Percentiles rank a stretch among this genome's conserved stretches.
These are phyloP conservation scores for Hemisphaericaspora subhashii DNA, from an alignment of 1,139 yeast species.

Conservation along the genomic window DNA sequence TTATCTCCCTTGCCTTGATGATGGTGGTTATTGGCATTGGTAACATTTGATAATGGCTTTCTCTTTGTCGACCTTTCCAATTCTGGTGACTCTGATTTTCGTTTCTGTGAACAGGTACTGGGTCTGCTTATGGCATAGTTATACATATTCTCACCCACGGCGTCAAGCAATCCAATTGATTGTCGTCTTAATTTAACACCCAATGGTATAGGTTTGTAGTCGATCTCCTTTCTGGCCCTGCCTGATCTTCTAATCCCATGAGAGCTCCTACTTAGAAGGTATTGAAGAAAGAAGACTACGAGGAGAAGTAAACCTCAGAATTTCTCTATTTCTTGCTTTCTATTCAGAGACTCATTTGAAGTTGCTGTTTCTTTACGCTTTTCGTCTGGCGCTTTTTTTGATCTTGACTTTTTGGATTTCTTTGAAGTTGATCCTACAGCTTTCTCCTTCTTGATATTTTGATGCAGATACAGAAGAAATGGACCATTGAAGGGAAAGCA, in stretches of 20 bases:
- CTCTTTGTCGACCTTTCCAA: slow-evolving; percentile 11
- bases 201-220: slow-evolving; percentile 69
- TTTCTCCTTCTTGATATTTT: too few species aligned
- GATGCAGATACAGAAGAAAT: too few species aligned
- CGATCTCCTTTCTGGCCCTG: slow-evolving; percentile 41
- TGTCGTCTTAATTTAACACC: slow-evolving; percentile 72
- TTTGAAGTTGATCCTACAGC: too few species aligned
- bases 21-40: slow-evolving; percentile 15
- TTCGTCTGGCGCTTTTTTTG: too few species aligned
- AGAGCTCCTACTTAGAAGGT: background rate
- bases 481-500: too few species aligned
- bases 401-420: too few species aligned
- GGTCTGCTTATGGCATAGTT: slow-evolving; percentile 42
- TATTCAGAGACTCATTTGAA: too few species aligned
- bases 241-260: slow-evolving; percentile 9
- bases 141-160: slow-evolving; percentile 36
- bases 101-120: slow-evolving; percentile 3
- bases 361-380: too few species aligned
- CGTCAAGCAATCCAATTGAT: slow-evolving; percentile 59
- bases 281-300: too few species aligned
- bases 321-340: too few species aligned
- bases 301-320: too few species aligned
- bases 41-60: slow-evolving; percentile 23
- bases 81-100: slow-evolving; percentile 6
- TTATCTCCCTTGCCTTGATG: too few species aligned